Evolutionary conservation across 177 flowering plant genomes (phyloP).

Genomic region (Vitis hybrid): DNA sequence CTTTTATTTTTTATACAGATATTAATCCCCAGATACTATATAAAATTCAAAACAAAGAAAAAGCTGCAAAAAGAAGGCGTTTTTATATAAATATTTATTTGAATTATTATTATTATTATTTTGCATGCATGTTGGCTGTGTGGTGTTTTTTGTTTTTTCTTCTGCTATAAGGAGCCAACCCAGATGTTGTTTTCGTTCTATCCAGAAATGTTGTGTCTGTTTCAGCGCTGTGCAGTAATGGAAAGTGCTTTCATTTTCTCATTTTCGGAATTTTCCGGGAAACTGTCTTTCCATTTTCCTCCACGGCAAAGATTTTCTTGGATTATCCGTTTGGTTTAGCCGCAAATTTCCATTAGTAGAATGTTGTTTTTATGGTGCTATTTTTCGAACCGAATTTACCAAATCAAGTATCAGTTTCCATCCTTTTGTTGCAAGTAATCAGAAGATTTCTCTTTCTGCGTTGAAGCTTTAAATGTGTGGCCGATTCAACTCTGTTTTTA

Average conservation of each 20-base stretch:
- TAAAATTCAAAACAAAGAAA: conserved; percentile 5
- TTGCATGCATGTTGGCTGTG: neutral
- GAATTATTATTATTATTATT: neutral
- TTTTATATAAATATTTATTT: neutral
- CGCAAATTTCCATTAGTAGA: conserved; percentile 25
- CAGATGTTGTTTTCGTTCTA: neutral
- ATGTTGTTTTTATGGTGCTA: neutral
- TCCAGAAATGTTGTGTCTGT: conserved; percentile 7
- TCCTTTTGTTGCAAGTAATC: neutral
- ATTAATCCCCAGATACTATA: conserved; percentile 1
- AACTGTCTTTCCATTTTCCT: neutral
- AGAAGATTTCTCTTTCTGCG: neutral
- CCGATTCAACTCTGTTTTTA: neutral
- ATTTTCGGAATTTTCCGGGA: neutral
- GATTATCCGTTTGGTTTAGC: conserved; percentile 7
- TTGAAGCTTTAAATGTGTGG: neutral
- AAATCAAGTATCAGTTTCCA: conserved; percentile 10
- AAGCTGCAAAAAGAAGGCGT: neutral
- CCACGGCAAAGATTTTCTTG: conserved; percentile 1
- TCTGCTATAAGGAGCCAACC: too few species aligned
- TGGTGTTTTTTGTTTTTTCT: conserved; percentile 1
- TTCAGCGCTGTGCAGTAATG: conserved; percentile 2
- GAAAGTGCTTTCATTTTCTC: neutral
- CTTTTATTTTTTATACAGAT: neutral
- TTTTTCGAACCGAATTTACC: conserved; percentile 12